Conservation (phyloP, 2,329 filamentous ascomycete species). For the Microdochium bolleyi region DNA sequence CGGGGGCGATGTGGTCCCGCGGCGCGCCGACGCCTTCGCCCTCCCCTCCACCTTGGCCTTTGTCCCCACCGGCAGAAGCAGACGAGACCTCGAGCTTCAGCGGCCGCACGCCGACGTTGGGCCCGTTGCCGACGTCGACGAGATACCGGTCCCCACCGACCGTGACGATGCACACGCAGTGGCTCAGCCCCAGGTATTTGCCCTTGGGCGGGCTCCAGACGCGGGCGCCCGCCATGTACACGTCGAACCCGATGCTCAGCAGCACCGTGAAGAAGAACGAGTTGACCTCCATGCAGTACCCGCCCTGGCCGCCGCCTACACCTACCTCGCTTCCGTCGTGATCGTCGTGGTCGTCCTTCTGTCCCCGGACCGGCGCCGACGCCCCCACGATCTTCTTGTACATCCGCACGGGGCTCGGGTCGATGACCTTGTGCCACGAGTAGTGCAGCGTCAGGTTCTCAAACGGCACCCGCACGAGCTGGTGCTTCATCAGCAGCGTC, state of each 20-base stretch:
- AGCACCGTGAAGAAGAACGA: slow-evolving; percentile 35
- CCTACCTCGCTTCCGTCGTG: neutral
- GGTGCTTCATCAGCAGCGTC: slow-evolving; percentile 15
- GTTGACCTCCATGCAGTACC: slow-evolving; percentile 37
- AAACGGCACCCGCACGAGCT: slow-evolving; percentile 34
- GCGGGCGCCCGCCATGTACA: slow-evolving; percentile 14
- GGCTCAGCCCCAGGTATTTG: slow-evolving; percentile 14
- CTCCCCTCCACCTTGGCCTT: neutral
- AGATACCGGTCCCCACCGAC: slow-evolving; percentile 7
- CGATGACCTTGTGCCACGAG: slow-evolving; percentile 19
- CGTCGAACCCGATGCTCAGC: slow-evolving; percentile 26
- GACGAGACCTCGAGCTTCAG: slow-evolving; percentile 3
- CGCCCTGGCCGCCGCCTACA: slow-evolving; percentile 24
- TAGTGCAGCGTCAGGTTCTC: slow-evolving; percentile 38
- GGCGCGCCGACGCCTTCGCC: neutral
- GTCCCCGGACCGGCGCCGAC: neutral
- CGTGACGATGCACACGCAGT: slow-evolving; percentile 17
- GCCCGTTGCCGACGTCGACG: slow-evolving; percentile 15
- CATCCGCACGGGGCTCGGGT: slow-evolving; percentile 24
- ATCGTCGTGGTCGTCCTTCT: neutral
- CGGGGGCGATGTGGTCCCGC: slow-evolving; percentile 10
- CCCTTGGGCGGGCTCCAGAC: slow-evolving; percentile 8
- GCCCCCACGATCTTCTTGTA: slow-evolving; percentile 28
- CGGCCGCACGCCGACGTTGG: slow-evolving; percentile 11
- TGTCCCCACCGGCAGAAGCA: neutral